These are phyloP conservation scores for Castanea mollissima DNA, from an alignment of 306 rosid genomes.

Conservation along the genomic window DNA sequence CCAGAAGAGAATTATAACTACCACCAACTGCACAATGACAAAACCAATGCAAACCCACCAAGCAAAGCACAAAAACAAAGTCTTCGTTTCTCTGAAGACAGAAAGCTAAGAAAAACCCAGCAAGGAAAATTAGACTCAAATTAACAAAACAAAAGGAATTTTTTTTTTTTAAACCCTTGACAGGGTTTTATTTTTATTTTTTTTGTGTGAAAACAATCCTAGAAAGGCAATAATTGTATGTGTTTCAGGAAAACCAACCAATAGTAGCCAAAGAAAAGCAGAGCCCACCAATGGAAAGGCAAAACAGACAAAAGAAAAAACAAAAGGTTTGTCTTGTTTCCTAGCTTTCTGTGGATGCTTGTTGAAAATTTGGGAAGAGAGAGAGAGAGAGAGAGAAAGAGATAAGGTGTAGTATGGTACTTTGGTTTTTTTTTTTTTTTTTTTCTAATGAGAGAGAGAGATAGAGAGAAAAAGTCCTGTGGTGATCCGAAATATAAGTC, in stretches of 20 bases:
- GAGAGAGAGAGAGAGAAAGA: not conserved
- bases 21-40: not conserved
- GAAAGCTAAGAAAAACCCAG: slow-evolving; percentile 10
- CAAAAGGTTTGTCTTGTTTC: slow-evolving; percentile 3
- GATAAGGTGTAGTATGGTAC: not conserved
- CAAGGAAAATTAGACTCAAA: not conserved
- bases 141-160: not conserved
- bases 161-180: not conserved
- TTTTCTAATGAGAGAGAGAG: no score
- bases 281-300: not conserved
- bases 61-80: slow-evolving; percentile 6
- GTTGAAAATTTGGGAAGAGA: slow-evolving; percentile 25
- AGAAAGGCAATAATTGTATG: slow-evolving; percentile 13
- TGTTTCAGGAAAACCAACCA: slow-evolving; percentile 24
- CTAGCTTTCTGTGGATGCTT: slow-evolving; percentile 37
- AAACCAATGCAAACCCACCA: not conserved
- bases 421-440: not conserved
- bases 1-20: not conserved
- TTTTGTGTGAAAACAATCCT: not conserved
- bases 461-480: slow-evolving; percentile 31
- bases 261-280: slow-evolving; percentile 3
- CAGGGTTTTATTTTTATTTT: not conserved
- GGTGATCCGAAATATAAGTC: slow-evolving; percentile 62
- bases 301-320: slow-evolving; percentile 1
- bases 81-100: not conserved